A percentile compares a stretch with the other conserved stretches of the same genome.
Conservation (phyloP, 345 rosid genomes). For the Raphanus raphanistrum region DNA sequence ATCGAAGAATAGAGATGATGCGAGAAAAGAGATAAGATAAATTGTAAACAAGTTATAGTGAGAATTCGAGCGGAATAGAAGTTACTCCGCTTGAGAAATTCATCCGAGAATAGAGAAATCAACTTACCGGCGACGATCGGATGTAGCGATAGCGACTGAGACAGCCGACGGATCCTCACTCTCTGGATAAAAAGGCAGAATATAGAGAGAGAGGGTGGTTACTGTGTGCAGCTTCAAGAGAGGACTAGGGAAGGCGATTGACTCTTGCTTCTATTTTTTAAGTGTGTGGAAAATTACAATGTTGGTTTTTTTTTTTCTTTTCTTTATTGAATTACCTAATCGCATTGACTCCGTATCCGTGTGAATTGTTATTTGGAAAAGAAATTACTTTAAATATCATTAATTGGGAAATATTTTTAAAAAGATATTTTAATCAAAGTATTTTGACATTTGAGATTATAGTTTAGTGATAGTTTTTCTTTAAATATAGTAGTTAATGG, state of each 20-base stretch:
- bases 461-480: no score
- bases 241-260: constrained; percentile 33
- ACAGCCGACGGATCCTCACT: constrained; percentile 32
- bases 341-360: no score
- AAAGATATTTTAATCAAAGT: no score
- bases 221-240: constrained; percentile 37
- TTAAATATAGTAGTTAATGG: no score
- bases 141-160: constrained; percentile 3
- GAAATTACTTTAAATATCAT: no score
- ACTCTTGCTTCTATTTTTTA: not conserved
- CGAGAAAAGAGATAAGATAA: not conserved
- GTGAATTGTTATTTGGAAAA: no score
- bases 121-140: constrained; percentile 33
- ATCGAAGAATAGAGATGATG: not conserved
- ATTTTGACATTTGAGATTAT: no score
- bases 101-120: constrained; percentile 11
- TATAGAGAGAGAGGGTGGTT: constrained; percentile 32
- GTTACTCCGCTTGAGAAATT: constrained; percentile 5
- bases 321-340: no score
- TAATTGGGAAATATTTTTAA: no score
- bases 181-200: constrained; percentile 7
- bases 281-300: no score
- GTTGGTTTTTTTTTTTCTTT: no score
- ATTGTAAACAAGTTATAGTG: constrained; percentile 5
- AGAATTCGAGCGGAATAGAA: constrained; percentile 15